phyloP scores from a whole-genome alignment of 1,284 basidiomycete genomes.

The Xerocomus minutiporus region DNA sequence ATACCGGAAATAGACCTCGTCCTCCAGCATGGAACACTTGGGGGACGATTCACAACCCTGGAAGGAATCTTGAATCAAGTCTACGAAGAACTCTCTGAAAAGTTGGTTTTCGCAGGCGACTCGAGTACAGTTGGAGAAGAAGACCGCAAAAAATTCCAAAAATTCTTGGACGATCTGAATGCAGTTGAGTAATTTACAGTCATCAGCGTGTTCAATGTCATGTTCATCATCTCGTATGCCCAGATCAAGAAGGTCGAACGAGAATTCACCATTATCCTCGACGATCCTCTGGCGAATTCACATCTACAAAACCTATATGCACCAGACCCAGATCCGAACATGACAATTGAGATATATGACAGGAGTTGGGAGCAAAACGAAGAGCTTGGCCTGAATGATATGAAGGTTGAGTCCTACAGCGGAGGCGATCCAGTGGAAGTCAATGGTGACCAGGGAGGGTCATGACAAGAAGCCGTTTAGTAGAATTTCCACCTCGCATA shows the following conservation, averaged over 20 bases:
- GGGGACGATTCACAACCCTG: slow-evolving; percentile 97
- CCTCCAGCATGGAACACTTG: slow-evolving; percentile 90
- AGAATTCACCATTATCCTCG: slow-evolving; percentile 89
- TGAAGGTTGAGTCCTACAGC: slow-evolving; percentile 86
- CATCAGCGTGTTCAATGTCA: neutral
- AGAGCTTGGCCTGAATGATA: slow-evolving; percentile 94
- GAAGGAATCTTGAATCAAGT: slow-evolving; percentile 95
- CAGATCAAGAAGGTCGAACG: slow-evolving; percentile 73
- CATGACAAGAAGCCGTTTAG: slow-evolving; percentile 1
- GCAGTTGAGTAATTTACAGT: slow-evolving; percentile 41
- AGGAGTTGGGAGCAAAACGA: slow-evolving; percentile 91
- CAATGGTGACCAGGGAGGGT: slow-evolving; percentile 3
- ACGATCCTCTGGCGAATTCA: slow-evolving; percentile 94
- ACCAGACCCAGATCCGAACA: slow-evolving; percentile 88
- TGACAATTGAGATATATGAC: slow-evolving; percentile 81
- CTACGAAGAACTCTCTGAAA: slow-evolving; percentile 91
- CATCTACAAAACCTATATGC: slow-evolving; percentile 96
- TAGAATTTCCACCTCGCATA: neutral
- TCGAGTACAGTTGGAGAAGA: slow-evolving; percentile 41
- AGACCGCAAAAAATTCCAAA: slow-evolving; percentile 59
- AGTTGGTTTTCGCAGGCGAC: slow-evolving; percentile 83
- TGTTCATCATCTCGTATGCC: slow-evolving; percentile 3
- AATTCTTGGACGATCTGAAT: slow-evolving; percentile 80
- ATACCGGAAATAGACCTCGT: slow-evolving; percentile 96
- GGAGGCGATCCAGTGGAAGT: slow-evolving; percentile 13